Base-by-base conservation (phyloP, 2,329 filamentous ascomycete species). In the Verticillium isaacii region DNA sequence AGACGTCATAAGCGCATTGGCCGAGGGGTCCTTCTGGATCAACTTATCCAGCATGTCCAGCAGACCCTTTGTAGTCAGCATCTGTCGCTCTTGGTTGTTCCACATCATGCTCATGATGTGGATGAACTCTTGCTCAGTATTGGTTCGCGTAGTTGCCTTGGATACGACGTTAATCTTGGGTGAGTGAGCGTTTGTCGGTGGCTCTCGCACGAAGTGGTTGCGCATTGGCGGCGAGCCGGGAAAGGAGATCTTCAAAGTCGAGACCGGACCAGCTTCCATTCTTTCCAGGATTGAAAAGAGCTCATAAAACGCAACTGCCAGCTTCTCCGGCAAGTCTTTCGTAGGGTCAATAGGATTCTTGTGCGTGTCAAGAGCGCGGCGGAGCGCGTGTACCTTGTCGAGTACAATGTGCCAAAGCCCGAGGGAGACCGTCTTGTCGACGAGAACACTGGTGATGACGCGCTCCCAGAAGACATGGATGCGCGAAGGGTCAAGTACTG, bases 41-140 rank as follows among this genome's bases (percentile, higher is more conserved):
- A 82, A 70, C 8, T 78, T 75, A 29, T 81, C 79, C 2, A 85
- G 67, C 65, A 84, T 81, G 63, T 85, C 82, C 14, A 83, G 63
- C 1, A 80, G 32, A 5, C 68, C 66, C 2, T 74, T 69, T 32
- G 80, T 62, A 2, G 74, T 65, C 8, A 63, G 59, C 1, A 79
- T 58, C 54, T 75, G 73, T 1, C 77, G 64, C 2, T 69, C 17
- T 0, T 70, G 2, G 45, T 77, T 72, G 54, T 79, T 75, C 70
- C 73, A 78, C 7, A 82, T 60, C 0, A 67, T 74, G 2, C 58
- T 54, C 2, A 81, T 68, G 0, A 80, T 68, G 73, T 72, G 77
- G 0, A 74, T n/a, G 0, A 80, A 62, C 9, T 74, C 64, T 2
- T 55, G 36, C 17, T 71, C 66, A 2, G 64, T 56, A 8, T 68